A percentile compares a stretch with the other conserved stretches of the same genome.
Evolutionary conservation across 2,329 filamentous ascomycete genomes (phyloP).

Genomic region (Trichoderma atrobrunneum): DNA sequence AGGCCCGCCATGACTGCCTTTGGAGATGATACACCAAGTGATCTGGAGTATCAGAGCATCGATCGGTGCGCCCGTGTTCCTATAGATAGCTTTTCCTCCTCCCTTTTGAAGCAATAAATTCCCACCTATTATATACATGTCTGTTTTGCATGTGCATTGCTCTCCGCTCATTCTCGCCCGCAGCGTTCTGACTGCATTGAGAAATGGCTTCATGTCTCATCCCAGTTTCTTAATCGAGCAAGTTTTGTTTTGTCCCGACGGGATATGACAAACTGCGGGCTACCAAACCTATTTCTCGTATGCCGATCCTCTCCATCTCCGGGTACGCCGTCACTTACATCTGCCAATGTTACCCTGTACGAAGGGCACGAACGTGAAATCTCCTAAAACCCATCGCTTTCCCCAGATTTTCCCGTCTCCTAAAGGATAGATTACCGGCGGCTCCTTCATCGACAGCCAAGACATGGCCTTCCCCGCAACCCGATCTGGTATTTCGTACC

Average conservation of each 20-base stretch:
- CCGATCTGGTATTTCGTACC: not conserved
- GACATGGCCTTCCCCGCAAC: slow-evolving; percentile 6
- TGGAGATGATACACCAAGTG: not conserved
- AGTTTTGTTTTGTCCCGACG: not conserved
- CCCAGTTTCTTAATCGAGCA: not conserved
- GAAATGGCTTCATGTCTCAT: not conserved
- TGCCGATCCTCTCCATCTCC: slow-evolving; percentile 3
- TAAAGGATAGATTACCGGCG: slow-evolving; percentile 4
- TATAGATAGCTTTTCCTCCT: not conserved
- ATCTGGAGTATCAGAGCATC: not conserved
- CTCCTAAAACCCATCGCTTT: not conserved
- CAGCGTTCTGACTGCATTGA: not conserved
- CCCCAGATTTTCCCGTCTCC: slow-evolving; percentile 14
- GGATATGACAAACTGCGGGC: not conserved
- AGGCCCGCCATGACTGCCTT: slow-evolving; percentile 6
- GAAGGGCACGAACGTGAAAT: not conserved
- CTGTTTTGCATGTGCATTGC: not conserved
- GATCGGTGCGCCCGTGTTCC: not conserved
- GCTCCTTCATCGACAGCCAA: not conserved
- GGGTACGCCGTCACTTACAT: not conserved
- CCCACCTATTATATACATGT: not conserved
- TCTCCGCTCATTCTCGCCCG: not conserved
- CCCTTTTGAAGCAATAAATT: not conserved
- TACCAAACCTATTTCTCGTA: not conserved
- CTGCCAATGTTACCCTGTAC: not conserved